A percentile compares a stretch with the other conserved stretches of the same genome.
phyloP scores from a whole-genome alignment of 2,329 filamentous ascomycete genomes.

The Alternaria infectoria region DNA sequence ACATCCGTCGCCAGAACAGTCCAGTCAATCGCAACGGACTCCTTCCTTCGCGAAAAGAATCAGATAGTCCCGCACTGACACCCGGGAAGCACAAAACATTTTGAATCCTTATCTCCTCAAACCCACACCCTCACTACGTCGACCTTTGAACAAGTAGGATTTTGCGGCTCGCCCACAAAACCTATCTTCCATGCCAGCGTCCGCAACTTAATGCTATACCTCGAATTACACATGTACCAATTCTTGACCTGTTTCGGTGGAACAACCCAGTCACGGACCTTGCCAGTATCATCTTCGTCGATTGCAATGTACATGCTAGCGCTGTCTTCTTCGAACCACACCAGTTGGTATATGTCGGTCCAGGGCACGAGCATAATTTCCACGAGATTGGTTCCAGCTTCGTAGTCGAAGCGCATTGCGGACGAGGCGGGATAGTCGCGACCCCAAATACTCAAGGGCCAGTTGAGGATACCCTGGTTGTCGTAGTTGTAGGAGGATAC shows the following conservation, averaged over 20 bases:
- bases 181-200: conserved; percentile 53
- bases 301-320: conserved; percentile 44
- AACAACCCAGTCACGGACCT: conserved; percentile 24
- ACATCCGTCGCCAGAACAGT: background rate
- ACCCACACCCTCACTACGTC: conserved; percentile 43
- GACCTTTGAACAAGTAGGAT: conserved; percentile 53
- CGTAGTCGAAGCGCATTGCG: conserved; percentile 40
- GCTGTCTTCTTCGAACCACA: conserved; percentile 47
- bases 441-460: conserved; percentile 6
- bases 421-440: conserved; percentile 19
- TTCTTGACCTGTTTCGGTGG: conserved; percentile 33
- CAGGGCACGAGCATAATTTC: conserved; percentile 47
- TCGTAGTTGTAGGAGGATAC: conserved; percentile 22
- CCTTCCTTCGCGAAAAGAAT: background rate
- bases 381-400: conserved; percentile 48
- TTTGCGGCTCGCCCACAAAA: conserved; percentile 43
- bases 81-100: background rate
- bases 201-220: conserved; percentile 46
- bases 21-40: background rate
- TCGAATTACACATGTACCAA: conserved; percentile 54
- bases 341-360: conserved; percentile 11
- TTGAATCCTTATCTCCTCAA: background rate
- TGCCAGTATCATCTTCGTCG: conserved; percentile 43
- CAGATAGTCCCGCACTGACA: background rate
- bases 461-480: conserved; percentile 23